Conservation (phyloP, 164 flowering plant genomes). For the Warburgia ugandensis region DNA sequence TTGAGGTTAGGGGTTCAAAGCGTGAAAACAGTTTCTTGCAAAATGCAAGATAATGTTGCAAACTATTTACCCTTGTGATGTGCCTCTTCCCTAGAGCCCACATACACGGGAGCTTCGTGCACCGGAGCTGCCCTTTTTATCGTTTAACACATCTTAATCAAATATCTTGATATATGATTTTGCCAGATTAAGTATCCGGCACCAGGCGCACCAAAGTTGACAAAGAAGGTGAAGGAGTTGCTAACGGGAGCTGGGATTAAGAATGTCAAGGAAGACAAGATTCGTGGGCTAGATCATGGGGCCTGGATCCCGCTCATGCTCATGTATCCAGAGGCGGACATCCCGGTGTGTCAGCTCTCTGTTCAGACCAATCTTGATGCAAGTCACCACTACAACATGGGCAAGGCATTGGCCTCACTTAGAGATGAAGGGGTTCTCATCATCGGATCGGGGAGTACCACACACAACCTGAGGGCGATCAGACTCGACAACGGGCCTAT, state of each 20-base stretch:
- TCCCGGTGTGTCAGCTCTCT: constrained; percentile 81
- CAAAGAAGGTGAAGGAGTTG: constrained; percentile 54
- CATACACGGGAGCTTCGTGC: too few relatives aligned
- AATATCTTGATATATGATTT: not conserved
- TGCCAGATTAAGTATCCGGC: constrained; percentile 52
- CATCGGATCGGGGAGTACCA: constrained; percentile 78
- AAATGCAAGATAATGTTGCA: too few relatives aligned
- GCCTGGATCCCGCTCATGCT: constrained; percentile 87
- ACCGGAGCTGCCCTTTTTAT: too few relatives aligned
- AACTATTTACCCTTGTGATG: not conserved
- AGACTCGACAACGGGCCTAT: constrained; percentile 3
- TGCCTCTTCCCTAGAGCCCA: too few relatives aligned
- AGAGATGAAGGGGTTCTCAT: constrained; percentile 79
- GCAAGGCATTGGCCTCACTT: constrained; percentile 68
- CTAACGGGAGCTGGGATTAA: constrained; percentile 39
- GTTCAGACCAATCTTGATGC: constrained; percentile 48
- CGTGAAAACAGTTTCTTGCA: too few relatives aligned
- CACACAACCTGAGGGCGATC: constrained; percentile 53
- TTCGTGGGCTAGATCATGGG: constrained; percentile 90
- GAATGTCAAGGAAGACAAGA: constrained; percentile 43
- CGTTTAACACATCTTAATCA: not conserved
- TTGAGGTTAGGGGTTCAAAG: too few relatives aligned
- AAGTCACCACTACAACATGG: constrained; percentile 70
- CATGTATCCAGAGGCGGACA: constrained; percentile 81
- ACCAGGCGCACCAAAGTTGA: constrained; percentile 70